These are phyloP conservation scores for Eutreptiella sp. DNA, from an alignment of 208 protist genomes.

Conservation along the genomic window DNA sequence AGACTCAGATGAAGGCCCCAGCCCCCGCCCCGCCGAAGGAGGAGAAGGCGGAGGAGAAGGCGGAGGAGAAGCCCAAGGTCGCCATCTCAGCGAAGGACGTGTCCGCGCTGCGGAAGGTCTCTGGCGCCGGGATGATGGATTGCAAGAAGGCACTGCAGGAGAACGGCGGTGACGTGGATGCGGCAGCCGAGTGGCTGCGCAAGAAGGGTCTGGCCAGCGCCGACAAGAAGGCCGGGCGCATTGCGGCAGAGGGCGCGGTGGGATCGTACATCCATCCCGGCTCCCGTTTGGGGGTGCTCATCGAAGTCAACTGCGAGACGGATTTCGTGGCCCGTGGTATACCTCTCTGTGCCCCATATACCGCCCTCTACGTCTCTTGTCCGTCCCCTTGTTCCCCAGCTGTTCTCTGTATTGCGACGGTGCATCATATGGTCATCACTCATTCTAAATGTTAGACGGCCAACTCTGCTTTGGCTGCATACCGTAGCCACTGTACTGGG, in stretches of 20 bases:
- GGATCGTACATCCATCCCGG: constrained; percentile 53
- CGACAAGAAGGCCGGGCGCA: constrained; percentile 66
- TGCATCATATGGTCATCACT: no score
- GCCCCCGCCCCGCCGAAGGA: no score
- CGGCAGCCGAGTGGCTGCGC: constrained; percentile 60
- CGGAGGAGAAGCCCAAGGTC: no score
- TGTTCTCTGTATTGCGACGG: no score
- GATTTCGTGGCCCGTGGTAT: constrained; percentile 81
- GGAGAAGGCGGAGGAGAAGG: no score
- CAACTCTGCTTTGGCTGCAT: no score
- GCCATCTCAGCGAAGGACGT: constrained; percentile 54
- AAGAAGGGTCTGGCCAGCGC: constrained; percentile 64
- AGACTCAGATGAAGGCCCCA: no score
- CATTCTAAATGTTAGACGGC: no score
- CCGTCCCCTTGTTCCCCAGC: no score
- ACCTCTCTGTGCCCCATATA: no score
- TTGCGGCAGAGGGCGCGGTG: constrained; percentile 68
- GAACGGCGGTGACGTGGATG: constrained; percentile 56
- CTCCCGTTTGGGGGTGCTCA: constrained; percentile 59
- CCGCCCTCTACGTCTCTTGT: no score
- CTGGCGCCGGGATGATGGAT: constrained; percentile 75
- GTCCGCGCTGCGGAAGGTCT: constrained; percentile 71
- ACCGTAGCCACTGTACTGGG: no score
- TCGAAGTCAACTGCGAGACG: constrained; percentile 74
- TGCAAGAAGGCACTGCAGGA: constrained; percentile 70